Evolutionary conservation across 2,329 filamentous ascomycete genomes (phyloP).

Genomic region (Claviceps spartinae): DNA sequence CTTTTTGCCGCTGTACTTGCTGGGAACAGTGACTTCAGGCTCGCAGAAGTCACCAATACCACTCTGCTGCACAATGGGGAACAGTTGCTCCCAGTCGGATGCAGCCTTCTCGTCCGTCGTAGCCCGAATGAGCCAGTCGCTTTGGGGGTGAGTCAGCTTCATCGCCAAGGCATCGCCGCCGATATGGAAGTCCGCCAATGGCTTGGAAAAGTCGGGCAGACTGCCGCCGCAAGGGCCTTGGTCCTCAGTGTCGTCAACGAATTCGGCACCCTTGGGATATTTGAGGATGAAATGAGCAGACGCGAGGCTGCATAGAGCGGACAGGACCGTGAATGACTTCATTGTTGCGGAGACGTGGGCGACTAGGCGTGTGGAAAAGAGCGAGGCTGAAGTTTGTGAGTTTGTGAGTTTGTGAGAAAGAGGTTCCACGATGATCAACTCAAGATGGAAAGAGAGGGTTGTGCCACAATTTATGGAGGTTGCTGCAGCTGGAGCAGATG

Average conservation of each 20-base stretch:
- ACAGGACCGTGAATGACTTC: constrained; percentile 19
- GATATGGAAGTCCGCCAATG: constrained; percentile 42
- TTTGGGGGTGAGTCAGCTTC: constrained; percentile 35
- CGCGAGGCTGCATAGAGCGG: constrained; percentile 26
- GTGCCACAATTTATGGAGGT: not conserved
- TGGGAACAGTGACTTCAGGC: constrained; percentile 32
- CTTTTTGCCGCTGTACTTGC: constrained; percentile 38
- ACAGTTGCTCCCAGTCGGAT: constrained; percentile 41
- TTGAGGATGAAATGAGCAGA: constrained; percentile 42
- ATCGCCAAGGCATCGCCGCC: constrained; percentile 39
- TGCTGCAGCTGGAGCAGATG: not conserved
- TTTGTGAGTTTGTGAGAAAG: not conserved
- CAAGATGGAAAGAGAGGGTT: not conserved
- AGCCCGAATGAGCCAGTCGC: constrained; percentile 44
- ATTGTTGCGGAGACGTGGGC: constrained; percentile 1
- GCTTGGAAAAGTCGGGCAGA: constrained; percentile 29
- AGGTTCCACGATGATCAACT: no score
- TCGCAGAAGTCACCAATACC: constrained; percentile 42
- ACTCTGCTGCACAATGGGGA: constrained; percentile 38
- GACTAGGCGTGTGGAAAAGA: not conserved
- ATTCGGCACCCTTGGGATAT: constrained; percentile 33
- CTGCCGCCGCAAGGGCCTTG: constrained; percentile 42
- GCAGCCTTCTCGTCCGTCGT: constrained; percentile 34
- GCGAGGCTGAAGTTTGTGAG: no score
- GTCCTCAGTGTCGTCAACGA: constrained; percentile 30